phyloP scores from a whole-genome alignment of 139 green algal genomes.

The Tetradesmus obliquus region DNA sequence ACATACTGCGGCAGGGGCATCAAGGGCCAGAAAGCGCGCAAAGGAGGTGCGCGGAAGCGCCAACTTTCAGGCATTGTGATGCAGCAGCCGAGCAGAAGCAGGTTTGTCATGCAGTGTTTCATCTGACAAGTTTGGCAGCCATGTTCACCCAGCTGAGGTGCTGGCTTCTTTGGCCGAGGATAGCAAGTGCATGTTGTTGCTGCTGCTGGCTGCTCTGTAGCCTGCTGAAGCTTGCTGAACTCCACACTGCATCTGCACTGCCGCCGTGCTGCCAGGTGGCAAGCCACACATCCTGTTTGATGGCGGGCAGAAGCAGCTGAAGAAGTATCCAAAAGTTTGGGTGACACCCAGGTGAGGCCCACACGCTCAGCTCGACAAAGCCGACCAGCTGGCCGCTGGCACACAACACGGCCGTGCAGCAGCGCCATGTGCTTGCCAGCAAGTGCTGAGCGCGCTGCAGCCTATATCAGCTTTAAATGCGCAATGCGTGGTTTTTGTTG shows the following conservation, averaged over 20 bases:
- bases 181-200: background rate
- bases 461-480: too few species aligned
- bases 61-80: too few species aligned
- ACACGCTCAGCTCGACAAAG: background rate
- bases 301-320: conserved; percentile 45
- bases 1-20: conserved; percentile 66
- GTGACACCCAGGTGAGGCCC: conserved; percentile 27
- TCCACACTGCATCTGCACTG: background rate
- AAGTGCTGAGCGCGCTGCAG: too few species aligned
- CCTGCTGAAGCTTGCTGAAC: background rate
- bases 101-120: too few species aligned
- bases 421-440: too few species aligned
- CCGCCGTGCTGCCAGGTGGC: background rate
- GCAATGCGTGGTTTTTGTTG: too few species aligned
- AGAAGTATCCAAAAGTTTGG: conserved; percentile 37
- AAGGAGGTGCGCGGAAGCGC: conserved; percentile 12
- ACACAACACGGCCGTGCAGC: too few species aligned
- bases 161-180: background rate
- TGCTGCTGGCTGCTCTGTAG: background rate
- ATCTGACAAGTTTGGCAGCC: too few species aligned
- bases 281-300: conserved; percentile 49
- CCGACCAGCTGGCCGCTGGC: background rate
- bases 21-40: conserved; percentile 66
- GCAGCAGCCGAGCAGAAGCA: background rate
- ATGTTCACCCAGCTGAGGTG: background rate